Conservation (phyloP, 2,329 filamentous ascomycete species). For the Microdochium nivale region DNA sequence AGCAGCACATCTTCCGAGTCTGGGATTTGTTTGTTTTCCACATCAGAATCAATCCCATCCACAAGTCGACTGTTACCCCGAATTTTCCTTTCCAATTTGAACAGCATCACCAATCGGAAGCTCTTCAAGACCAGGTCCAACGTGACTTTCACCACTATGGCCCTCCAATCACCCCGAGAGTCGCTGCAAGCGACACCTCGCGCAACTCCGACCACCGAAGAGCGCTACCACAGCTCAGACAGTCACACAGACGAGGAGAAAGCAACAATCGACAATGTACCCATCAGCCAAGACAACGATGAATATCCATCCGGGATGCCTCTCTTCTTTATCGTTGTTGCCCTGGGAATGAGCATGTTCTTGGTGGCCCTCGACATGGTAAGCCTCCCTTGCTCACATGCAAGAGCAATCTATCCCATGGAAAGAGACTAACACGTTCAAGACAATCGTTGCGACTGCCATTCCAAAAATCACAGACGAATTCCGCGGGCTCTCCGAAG, state of each 20-base stretch:
- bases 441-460: constrained; percentile 49
- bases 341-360: constrained; percentile 38
- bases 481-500: constrained; percentile 40
- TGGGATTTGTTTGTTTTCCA: too few relatives aligned
- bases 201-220: neutral
- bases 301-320: constrained; percentile 30
- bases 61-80: too few relatives aligned
- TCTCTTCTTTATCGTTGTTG: constrained; percentile 34
- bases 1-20: too few relatives aligned
- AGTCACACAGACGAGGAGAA: neutral
- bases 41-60: too few relatives aligned
- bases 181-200: neutral
- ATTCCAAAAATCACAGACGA: constrained; percentile 48
- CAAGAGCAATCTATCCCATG: neutral
- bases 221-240: neutral
- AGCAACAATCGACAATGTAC: neutral
- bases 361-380: constrained; percentile 40
- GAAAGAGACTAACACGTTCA: constrained; percentile 2
- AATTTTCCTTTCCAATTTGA: neutral
- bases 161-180: neutral
- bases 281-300: constrained; percentile 9
- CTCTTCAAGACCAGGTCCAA: too few relatives aligned
- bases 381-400: constrained; percentile 7
- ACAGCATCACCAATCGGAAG: neutral
- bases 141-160: neutral